phyloP scores from a whole-genome alignment of 2,329 filamentous ascomycete genomes.

The Paramyrothecium sp. region DNA sequence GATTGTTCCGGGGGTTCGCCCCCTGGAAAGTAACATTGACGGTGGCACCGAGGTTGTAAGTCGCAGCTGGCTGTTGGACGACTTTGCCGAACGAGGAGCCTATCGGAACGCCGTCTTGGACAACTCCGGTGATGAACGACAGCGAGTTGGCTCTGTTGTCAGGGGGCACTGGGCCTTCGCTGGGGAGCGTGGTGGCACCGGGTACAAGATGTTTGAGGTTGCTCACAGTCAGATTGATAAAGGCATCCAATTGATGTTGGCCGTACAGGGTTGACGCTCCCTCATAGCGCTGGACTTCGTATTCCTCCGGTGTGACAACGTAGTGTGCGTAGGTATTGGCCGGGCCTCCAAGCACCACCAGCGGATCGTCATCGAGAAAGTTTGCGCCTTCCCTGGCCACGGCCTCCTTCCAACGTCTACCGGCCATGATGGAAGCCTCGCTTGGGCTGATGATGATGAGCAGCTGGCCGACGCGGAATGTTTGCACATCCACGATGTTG shows the following conservation, averaged over 20 bases:
- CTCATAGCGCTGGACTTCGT: conserved; percentile 84
- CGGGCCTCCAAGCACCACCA: conserved; percentile 85
- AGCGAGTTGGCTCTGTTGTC: conserved; percentile 76
- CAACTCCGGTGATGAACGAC: conserved; percentile 77
- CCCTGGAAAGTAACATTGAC: conserved; percentile 74
- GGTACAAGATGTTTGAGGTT: conserved; percentile 39
- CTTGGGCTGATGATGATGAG: conserved; percentile 82
- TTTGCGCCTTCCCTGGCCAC: conserved; percentile 52
- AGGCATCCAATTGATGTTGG: conserved; percentile 76
- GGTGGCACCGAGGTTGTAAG: conserved; percentile 59
- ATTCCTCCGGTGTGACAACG: conserved; percentile 77
- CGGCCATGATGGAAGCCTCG: conserved; percentile 91
- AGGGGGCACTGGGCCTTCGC: conserved; percentile 64
- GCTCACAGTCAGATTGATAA: conserved; percentile 82
- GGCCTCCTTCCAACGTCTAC: conserved; percentile 78
- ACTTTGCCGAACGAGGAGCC: conserved; percentile 72
- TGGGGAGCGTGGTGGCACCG: conserved; percentile 35
- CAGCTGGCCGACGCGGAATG: conserved; percentile 79
- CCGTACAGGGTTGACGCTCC: conserved; percentile 92
- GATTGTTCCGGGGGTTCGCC: conserved; percentile 87
- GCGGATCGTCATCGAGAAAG: conserved; percentile 51
- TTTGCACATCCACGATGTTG: conserved; percentile 87
- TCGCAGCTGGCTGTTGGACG: conserved; percentile 47
- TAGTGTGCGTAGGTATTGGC: conserved; percentile 91
- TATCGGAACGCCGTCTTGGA: conserved; percentile 66